These are phyloP conservation scores for Hyaloscypha bicolor DNA, from an alignment of 495 filamentous ascomycete genomes.

Conservation along the genomic window DNA sequence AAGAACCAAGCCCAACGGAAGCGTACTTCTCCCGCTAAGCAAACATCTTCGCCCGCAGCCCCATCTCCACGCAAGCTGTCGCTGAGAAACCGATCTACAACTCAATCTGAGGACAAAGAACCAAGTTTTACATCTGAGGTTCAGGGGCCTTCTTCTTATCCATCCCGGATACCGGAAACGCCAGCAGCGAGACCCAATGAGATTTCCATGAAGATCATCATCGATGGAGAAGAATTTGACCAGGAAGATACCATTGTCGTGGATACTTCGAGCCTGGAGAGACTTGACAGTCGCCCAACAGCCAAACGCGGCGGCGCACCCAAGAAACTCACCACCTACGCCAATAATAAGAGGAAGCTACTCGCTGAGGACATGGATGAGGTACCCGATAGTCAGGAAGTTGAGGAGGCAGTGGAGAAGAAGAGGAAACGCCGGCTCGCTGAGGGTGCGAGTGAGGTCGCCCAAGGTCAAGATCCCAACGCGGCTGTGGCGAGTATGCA, in stretches of 20 bases:
- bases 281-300: constrained; percentile 11
- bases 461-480: constrained; percentile 8
- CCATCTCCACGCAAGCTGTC: background rate
- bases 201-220: constrained; percentile 1
- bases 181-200: constrained; percentile 15
- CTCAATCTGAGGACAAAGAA: constrained; percentile 6
- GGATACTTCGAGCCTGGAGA: constrained; percentile 20
- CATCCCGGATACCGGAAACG: constrained; percentile 31
- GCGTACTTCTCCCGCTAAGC: background rate
- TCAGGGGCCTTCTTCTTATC: constrained; percentile 19
- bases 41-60: background rate
- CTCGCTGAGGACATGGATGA: constrained; percentile 20
- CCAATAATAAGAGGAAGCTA: constrained; percentile 34
- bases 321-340: background rate
- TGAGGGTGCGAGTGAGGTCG: background rate
- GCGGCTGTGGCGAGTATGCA: constrained; percentile 9
- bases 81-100: background rate
- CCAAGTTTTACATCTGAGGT: background rate
- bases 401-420: constrained; percentile 18
- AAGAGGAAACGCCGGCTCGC: constrained; percentile 27
- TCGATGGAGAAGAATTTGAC: constrained; percentile 23
- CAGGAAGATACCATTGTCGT: constrained; percentile 28
- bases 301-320: constrained; percentile 9
- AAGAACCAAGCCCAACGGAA: background rate
- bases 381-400: constrained; percentile 22